These are phyloP conservation scores for Cyberlindnera lachancei DNA, from an alignment of 805 yeast genomes.

Conservation along the genomic window DNA sequence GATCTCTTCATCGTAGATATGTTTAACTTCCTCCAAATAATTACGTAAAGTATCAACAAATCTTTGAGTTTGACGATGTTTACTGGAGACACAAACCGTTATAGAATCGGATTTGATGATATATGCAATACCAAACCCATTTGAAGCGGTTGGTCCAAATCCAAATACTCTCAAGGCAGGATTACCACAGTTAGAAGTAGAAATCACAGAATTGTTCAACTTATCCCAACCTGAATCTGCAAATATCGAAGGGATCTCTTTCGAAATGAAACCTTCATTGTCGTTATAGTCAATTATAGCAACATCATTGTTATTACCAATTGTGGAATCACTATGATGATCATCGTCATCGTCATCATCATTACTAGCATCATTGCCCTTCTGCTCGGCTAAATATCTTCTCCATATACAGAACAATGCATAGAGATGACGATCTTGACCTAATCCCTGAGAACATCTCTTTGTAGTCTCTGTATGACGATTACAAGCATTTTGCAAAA, in stretches of 20 bases:
- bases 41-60: constrained; percentile 62
- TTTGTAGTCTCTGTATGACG: constrained; percentile 63
- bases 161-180: constrained; percentile 84
- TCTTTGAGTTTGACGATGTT: constrained; percentile 80
- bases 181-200: constrained; percentile 88
- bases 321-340: constrained; percentile 17
- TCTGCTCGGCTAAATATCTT: constrained; percentile 35
- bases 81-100: constrained; percentile 76
- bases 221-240: constrained; percentile 86
- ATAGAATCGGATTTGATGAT: constrained; percentile 76
- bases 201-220: constrained; percentile 69
- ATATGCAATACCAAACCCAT: constrained; percentile 92
- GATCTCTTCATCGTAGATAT: constrained; percentile 31
- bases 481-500: constrained; percentile 60
- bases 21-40: constrained; percentile 52
- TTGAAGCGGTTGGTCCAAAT: constrained; percentile 83
- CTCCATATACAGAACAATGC: constrained; percentile 88
- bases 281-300: no score
- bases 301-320: constrained; percentile 13
- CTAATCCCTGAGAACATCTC: constrained; percentile 66
- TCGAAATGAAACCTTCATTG: constrained; percentile 8
- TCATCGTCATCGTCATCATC: constrained; percentile 23
- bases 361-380: constrained; percentile 22
- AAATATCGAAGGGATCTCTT: constrained; percentile 63
- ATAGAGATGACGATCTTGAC: constrained; percentile 88